Base-by-base conservation (phyloP, 2,329 filamentous ascomycete genomes). In the Lachnellula willkommii region DNA sequence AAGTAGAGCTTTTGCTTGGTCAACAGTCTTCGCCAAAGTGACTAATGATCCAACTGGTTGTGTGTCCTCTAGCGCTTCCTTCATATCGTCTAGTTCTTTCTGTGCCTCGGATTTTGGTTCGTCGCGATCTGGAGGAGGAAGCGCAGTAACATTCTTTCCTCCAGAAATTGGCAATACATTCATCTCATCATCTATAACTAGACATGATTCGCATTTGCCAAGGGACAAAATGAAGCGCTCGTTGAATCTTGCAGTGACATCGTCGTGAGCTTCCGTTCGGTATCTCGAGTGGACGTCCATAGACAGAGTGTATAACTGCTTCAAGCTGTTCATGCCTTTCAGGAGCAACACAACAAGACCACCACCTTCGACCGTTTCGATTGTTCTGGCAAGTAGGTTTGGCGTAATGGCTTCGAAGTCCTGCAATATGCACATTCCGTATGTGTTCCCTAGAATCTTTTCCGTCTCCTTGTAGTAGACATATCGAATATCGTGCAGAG, bases 391-490 rank as follows among this genome's bases (percentile, higher is more conserved):
- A 35, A 99, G 82, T 62, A 96, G 80, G 70, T 99, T 99, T n/a
- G 94, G 94, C 9, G 94, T 99, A 64, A 99, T 83, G 42, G 92
- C 94, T 74, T 99, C 94, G 67, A 99, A 99, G 70, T 99, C 94
- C 73, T 99, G 94, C 65, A 99, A 76, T 62, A 99, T 95, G 72
- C 91, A 96, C 90, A 96, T 96, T 70, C 93, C 93, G 70, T 94
- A 99, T 45, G 94, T 99, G 72, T 97, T 95, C 71, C 94, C 94
- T 55, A 97, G 75, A 69, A 99, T 96, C 79, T 96, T 97, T 69
- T 99, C 94, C 28, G 94, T 97, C 77, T 99, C 94, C 75, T 99
- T 99, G 79, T 99, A 99, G 80, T 96, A 99, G 56, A 94, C 90
- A 81, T 99, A 99, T 73, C 94, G 89, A 71, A 99, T 96, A 73